Evolutionary conservation across 257 asterid species (phyloP).

Genomic region (Solanum virginianum): DNA sequence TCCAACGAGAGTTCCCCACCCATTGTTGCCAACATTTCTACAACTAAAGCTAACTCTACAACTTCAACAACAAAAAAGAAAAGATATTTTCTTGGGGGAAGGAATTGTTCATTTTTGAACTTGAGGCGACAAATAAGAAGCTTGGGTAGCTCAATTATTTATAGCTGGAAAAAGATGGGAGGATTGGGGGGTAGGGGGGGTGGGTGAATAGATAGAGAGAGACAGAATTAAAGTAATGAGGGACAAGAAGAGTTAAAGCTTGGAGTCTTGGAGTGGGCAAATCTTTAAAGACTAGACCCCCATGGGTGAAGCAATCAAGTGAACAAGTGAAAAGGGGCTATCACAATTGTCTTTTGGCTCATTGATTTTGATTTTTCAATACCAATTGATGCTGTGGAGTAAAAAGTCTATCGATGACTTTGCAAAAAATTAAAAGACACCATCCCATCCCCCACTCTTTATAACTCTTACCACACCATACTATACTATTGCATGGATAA

Average conservation of each 20-base stretch:
- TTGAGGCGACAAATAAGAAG: not conserved
- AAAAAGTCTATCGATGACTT: slow-evolving; percentile 3
- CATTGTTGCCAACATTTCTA: not conserved
- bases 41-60: not conserved
- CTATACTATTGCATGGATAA: not conserved
- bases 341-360: not conserved
- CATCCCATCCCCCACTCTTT: not conserved
- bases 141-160: slow-evolving; percentile 12
- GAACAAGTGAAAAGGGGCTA: not conserved
- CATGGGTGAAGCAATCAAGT: slow-evolving; percentile 20
- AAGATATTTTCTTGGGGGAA: not conserved
- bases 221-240: not conserved
- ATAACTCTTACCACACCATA: not conserved
- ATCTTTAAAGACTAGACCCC: slow-evolving; percentile 21
- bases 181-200: too few relatives aligned
- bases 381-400: slow-evolving; percentile 6
- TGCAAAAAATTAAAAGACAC: not conserved
- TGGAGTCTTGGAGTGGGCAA: slow-evolving; percentile 55
- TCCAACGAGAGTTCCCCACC: slow-evolving; percentile 56
- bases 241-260: slow-evolving; percentile 16
- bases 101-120: not conserved
- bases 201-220: not conserved
- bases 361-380: not conserved
- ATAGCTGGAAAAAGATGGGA: slow-evolving; percentile 17
- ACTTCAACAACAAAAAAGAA: not conserved